These are phyloP conservation scores for Kondoa subrosea DNA, from an alignment of 768 basidiomycete species.

Conservation along the genomic window DNA sequence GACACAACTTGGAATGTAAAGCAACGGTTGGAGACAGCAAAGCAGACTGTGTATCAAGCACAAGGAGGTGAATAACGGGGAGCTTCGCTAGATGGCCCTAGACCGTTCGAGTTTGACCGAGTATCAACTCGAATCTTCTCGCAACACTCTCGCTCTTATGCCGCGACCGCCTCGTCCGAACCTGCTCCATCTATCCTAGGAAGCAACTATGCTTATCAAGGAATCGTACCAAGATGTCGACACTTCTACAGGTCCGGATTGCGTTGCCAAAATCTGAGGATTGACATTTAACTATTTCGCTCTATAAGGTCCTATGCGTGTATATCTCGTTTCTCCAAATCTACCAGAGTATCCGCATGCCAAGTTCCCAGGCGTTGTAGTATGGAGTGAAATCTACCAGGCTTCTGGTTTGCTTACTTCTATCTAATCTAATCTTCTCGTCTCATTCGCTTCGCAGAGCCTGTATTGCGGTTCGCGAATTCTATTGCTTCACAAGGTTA, in stretches of 20 bases:
- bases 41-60: too few relatives aligned
- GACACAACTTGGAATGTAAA: too few relatives aligned
- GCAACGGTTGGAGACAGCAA: too few relatives aligned
- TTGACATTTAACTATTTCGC: background rate
- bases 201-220: conserved; percentile 32
- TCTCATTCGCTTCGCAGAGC: conserved; percentile 12
- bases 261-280: too few relatives aligned
- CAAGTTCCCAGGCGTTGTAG: conserved; percentile 32
- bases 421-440: too few relatives aligned
- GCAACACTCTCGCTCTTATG: too few relatives aligned
- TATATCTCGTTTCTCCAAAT: conserved; percentile 20
- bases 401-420: background rate
- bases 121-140: too few relatives aligned
- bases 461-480: conserved; percentile 27
- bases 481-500: conserved; percentile 31
- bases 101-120: too few relatives aligned
- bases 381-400: conserved; percentile 25
- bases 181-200: background rate
- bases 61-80: too few relatives aligned
- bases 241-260: conserved; percentile 30
- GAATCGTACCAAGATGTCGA: conserved; percentile 31
- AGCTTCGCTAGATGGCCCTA: too few relatives aligned
- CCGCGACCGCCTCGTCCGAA: too few relatives aligned
- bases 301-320: background rate
- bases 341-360: conserved; percentile 34